Conservation (phyloP, 2,329 filamentous ascomycete genomes). For the Sporothrix globosa region DNA sequence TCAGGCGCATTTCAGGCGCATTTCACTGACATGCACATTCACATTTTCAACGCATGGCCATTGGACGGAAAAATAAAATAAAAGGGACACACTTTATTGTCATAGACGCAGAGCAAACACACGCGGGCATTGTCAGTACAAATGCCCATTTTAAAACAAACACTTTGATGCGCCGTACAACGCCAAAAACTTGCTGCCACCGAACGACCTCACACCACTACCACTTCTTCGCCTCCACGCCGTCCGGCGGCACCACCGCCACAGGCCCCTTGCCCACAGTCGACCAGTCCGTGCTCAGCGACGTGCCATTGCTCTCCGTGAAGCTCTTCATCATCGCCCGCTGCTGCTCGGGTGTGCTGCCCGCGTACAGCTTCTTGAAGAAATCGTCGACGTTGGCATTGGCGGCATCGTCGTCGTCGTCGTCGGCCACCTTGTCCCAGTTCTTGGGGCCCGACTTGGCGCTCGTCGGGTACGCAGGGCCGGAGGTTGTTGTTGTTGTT, state of each 20-base stretch:
- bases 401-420: conserved; percentile 59
- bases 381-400: conserved; percentile 72
- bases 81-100: not conserved
- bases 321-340: conserved; percentile 99
- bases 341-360: conserved; percentile 74
- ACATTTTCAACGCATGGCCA: not conserved
- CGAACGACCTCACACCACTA: not conserved
- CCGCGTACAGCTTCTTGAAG: conserved; percentile 87
- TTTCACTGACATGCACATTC: not conserved
- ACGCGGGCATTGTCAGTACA: not conserved
- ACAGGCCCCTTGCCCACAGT: conserved; percentile 76
- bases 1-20: not conserved
- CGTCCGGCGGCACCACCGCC: conserved; percentile 73
- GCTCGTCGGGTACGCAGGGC: conserved; percentile 74
- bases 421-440: conserved; percentile 75
- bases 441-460: conserved; percentile 82
- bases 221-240: conserved; percentile 77
- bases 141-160: too few species aligned
- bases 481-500: not conserved
- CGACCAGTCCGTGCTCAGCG: conserved; percentile 87
- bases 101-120: not conserved
- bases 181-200: not conserved
- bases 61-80: not conserved
- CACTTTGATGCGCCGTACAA: not conserved
- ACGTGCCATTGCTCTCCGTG: conserved; percentile 88